A percentile compares a stretch with the other conserved stretches of the same genome.
Evolutionary conservation across 2,329 filamentous ascomycete genomes (phyloP).

Genomic region (Diaporthe aspalathi): DNA sequence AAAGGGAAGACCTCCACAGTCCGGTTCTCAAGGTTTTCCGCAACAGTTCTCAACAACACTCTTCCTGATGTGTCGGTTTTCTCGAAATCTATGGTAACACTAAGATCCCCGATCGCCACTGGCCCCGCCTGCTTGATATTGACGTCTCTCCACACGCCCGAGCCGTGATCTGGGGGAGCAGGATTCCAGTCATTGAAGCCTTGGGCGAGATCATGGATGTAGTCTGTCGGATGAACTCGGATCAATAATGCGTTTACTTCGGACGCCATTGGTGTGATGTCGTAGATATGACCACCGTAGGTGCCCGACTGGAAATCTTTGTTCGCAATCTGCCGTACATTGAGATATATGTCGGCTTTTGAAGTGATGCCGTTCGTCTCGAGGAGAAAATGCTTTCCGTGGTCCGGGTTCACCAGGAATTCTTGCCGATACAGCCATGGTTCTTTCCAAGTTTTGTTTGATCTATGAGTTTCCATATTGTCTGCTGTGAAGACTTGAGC

Average conservation of each 20-base stretch:
- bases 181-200: conserved; percentile 74
- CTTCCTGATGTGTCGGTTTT: background rate
- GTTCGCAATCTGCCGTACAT: conserved; percentile 63
- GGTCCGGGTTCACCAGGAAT: conserved; percentile 52
- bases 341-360: conserved; percentile 69
- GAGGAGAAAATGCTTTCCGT: conserved; percentile 60
- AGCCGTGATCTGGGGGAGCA: conserved; percentile 70
- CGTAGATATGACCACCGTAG: conserved; percentile 66
- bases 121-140: conserved; percentile 66
- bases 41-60: conserved; percentile 51
- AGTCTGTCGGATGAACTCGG: conserved; percentile 67
- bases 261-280: conserved; percentile 59
- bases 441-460: conserved; percentile 38
- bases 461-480: conserved; percentile 48
- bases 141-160: conserved; percentile 71
- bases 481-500: conserved; percentile 44
- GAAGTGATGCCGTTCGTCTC: conserved; percentile 70
- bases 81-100: conserved; percentile 57
- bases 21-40: conserved; percentile 54
- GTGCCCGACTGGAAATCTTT: conserved; percentile 64
- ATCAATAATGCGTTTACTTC: conserved; percentile 64
- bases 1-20: conserved; percentile 51
- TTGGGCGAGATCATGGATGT: conserved; percentile 67
- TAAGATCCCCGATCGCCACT: conserved; percentile 57
- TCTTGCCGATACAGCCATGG: conserved; percentile 69